These are phyloP conservation scores for Aspergillus leporis DNA, from an alignment of 495 filamentous ascomycete species.

Conservation along the genomic window DNA sequence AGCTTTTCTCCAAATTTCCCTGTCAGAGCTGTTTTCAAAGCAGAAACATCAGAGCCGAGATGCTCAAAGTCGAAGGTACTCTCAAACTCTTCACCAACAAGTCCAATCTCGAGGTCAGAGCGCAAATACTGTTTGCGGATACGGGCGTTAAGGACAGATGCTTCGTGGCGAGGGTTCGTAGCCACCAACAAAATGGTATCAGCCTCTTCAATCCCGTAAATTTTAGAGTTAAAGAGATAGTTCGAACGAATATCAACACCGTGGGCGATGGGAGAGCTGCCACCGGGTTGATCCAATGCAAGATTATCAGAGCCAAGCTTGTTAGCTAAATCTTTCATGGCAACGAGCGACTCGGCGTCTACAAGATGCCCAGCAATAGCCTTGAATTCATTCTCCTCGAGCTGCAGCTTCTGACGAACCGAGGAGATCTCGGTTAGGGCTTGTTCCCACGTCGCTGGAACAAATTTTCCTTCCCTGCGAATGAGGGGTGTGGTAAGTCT, in stretches of 20 bases:
- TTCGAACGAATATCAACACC: conserved; percentile 92
- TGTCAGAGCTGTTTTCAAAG: conserved; percentile 81
- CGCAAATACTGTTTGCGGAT: conserved; percentile 97
- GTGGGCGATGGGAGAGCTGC: conserved; percentile 81
- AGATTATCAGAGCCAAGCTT: conserved; percentile 95
- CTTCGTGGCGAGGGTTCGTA: conserved; percentile 92
- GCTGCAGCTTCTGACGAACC: conserved; percentile 71
- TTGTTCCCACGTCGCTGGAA: conserved; percentile 91
- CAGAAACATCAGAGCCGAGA: conserved; percentile 71
- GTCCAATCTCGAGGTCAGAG: conserved; percentile 88
- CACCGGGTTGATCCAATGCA: conserved; percentile 84
- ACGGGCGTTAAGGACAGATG: conserved; percentile 89
- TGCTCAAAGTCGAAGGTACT: conserved; percentile 93
- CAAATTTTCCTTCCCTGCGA: conserved; percentile 82
- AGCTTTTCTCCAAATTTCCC: conserved; percentile 91
- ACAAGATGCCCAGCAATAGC: conserved; percentile 86
- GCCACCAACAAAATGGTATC: conserved; percentile 90
- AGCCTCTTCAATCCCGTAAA: conserved; percentile 89
- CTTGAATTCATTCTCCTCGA: conserved; percentile 92
- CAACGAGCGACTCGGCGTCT: conserved; percentile 89
- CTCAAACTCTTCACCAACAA: conserved; percentile 88
- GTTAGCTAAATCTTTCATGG: conserved; percentile 95
- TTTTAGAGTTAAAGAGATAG: conserved; percentile 94
- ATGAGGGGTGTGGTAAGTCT: conserved; percentile 89
- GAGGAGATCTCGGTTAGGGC: conserved; percentile 81